These are phyloP conservation scores for Aegilops bicornis DNA, from an alignment of 176 grass and related monocot species.

Conservation along the genomic window DNA sequence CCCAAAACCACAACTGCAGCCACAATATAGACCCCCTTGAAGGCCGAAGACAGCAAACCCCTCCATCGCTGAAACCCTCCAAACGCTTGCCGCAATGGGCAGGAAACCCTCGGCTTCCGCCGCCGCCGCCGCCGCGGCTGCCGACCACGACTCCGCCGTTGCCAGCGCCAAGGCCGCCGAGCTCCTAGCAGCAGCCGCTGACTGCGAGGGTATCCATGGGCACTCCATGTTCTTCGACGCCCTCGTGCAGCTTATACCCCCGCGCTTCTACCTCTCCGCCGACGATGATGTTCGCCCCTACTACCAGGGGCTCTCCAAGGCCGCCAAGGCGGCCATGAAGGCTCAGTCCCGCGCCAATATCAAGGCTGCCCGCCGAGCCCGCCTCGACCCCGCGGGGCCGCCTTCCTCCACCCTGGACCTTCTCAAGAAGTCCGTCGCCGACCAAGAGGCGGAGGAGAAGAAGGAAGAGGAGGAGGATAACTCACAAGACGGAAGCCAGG, in stretches of 20 bases:
- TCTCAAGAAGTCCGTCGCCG: conserved; percentile 57
- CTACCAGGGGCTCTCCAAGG: conserved; percentile 77
- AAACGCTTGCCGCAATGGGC: conserved; percentile 26
- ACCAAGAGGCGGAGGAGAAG: conserved; percentile 18
- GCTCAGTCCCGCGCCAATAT: conserved; percentile 65
- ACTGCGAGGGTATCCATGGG: conserved; percentile 21
- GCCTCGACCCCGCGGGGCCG: conserved; percentile 56
- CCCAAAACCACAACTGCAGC: background rate
- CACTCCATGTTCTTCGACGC: conserved; percentile 77
- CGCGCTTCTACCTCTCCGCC: conserved; percentile 66
- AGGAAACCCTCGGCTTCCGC: conserved; percentile 26
- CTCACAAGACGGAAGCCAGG: conserved; percentile 25
- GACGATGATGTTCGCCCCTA: conserved; percentile 71
- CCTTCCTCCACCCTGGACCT: conserved; percentile 69
- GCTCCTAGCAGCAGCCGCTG: conserved; percentile 26
- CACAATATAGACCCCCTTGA: background rate
- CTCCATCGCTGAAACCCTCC: conserved; percentile 17
- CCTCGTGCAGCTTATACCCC: conserved; percentile 80
- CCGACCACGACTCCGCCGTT: background rate
- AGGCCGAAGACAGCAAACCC: background rate
- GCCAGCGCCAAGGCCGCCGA: conserved; percentile 35
- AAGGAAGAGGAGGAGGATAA: conserved; percentile 22
- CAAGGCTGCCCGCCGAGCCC: conserved; percentile 60
- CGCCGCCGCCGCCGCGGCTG: conserved; percentile 11
- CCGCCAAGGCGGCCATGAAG: conserved; percentile 64